Evolutionary conservation across 2,329 filamentous ascomycete species (phyloP).

Genomic region (Hyphodiscus sp.): DNA sequence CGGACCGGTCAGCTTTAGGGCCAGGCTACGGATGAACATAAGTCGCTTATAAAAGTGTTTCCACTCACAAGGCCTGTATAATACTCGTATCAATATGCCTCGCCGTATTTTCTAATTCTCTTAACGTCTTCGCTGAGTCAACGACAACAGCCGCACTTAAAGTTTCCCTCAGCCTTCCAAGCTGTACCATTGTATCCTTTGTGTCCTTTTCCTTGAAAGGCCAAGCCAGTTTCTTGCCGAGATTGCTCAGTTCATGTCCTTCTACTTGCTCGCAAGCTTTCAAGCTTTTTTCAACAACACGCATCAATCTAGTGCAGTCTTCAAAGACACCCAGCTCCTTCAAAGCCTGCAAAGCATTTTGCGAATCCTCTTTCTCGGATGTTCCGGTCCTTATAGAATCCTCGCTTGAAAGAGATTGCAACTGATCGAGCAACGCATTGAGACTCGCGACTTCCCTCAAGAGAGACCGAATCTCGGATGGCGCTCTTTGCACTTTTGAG

Average conservation of each 20-base stretch:
- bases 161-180: conserved; percentile 1
- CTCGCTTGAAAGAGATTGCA: conserved; percentile 1
- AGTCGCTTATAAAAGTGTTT: no score
- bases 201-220: conserved; percentile 10
- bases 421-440: conserved; percentile 6
- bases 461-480: conserved; percentile 6
- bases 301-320: conserved; percentile 3
- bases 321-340: conserved; percentile 5
- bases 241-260: conserved; percentile 5
- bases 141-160: conserved; percentile 5
- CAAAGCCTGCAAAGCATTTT: conserved; percentile 2
- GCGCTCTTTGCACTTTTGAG: conserved; percentile 8
- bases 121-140: not conserved
- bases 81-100: conserved; percentile 2
- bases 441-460: conserved; percentile 7
- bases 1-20: not conserved
- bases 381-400: not conserved
- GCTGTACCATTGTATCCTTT: conserved; percentile 4
- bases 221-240: conserved; percentile 8
- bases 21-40: no score
- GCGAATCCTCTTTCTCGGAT: not conserved
- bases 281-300: conserved; percentile 1
- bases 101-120: not conserved
- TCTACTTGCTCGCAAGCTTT: conserved; percentile 4
- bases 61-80: not conserved